A percentile compares a stretch with the other conserved stretches of the same genome.
Conservation (phyloP, 1,139 yeast species). For the Debaryomyces singareniensis region DNA sequence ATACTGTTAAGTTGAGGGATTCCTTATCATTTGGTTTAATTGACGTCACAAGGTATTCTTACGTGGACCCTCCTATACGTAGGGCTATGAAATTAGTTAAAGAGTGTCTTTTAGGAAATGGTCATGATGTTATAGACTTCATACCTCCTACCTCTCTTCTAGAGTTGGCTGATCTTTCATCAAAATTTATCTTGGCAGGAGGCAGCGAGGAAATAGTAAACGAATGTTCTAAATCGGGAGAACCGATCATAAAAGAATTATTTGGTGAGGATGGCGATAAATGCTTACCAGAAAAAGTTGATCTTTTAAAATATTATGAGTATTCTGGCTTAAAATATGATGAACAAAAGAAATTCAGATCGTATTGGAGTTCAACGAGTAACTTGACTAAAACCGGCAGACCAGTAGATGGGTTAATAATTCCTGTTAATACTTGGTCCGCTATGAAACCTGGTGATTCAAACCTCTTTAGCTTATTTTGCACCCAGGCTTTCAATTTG, state of each 20-base stretch:
- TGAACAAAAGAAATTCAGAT: neutral
- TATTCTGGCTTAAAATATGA: too few relatives aligned
- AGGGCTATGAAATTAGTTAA: slow-evolving; percentile 9
- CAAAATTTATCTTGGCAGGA: slow-evolving; percentile 9
- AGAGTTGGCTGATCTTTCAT: slow-evolving; percentile 5
- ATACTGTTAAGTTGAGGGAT: slow-evolving; percentile 5
- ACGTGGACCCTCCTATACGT: slow-evolving; percentile 11
- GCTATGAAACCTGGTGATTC: neutral
- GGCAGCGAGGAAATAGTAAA: slow-evolving; percentile 9
- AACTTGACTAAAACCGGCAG: slow-evolving; percentile 5
- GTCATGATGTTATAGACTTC: slow-evolving; percentile 13
- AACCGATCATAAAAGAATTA: slow-evolving; percentile 7
- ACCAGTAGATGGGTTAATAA: neutral
- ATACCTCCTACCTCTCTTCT: slow-evolving; percentile 7
- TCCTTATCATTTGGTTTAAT: neutral
- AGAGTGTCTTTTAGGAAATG: slow-evolving; percentile 7
- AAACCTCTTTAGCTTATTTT: neutral
- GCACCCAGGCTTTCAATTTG: neutral
- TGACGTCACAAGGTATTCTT: neutral
- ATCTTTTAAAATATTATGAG: too few relatives aligned
- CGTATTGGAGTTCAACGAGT: slow-evolving; percentile 8
- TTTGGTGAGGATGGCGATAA: too few relatives aligned
- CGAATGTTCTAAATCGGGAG: slow-evolving; percentile 10
- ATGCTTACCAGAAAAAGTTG: too few relatives aligned
- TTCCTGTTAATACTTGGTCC: neutral